Evolutionary conservation across 306 rosid genomes (phyloP), one percentile per base, ranked within the genome.

Genomic region (Luffa aegyptiaca): DNA sequence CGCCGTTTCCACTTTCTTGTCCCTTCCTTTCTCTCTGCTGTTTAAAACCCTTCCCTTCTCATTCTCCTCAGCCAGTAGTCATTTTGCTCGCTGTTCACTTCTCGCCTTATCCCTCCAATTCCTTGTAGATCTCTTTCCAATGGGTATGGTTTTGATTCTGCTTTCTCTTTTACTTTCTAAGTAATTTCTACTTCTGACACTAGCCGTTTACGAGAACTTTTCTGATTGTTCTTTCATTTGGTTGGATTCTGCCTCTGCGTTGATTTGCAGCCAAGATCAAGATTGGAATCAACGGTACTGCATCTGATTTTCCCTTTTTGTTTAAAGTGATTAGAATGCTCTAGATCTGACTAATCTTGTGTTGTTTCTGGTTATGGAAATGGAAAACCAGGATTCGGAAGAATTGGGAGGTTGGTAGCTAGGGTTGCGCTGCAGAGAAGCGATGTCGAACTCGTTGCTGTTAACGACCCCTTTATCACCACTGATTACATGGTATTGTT

Each of bases 321-420:
- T 37, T 66, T 66, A 1, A 66, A 39, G 31, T 39, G 74, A 18
- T 66, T 66, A 41, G 51, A 17, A 37, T 49, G 57, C 2, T 20
- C 3, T 63, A 36, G 35, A 80, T 78, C 80, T 59, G 68, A 14
- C 59, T 2, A 1, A 10, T 26, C n/a, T 10, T 45, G 14, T 0
- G 5, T 10, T 39, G 10, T 21, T 48, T 13, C 63, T 56, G 26
- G 5, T 21, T 36, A 4, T 44, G 51, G 61, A 46, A 4, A 59
- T 63, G 36, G 17, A 18, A 31, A 26, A 13, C 10, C 21, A 92
- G 97, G 97, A 64, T 92, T 92, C 17, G 95, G 97, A 89, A 90
- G 97, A 78, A 92, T 92, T 12, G 93, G 93, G 8, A 88, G 97
- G 58, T 85, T 92, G 91, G 95, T 92, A 3, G 93, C 93, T 2